phyloP scores from a whole-genome alignment of 805 yeast species.

The Kuraishia ogatae region DNA sequence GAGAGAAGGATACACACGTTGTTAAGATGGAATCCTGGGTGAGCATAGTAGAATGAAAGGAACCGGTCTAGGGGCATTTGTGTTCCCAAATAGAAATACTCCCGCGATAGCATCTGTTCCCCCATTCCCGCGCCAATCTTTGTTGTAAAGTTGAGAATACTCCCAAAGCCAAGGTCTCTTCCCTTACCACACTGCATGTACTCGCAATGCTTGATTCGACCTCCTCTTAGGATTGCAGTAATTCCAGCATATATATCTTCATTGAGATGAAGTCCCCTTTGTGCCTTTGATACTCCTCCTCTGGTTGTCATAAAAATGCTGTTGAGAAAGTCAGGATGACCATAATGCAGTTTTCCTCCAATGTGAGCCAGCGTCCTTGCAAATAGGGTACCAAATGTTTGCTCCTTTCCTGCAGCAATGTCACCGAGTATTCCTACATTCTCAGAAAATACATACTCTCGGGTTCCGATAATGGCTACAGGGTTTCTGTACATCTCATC shows the following conservation, averaged over 20 bases:
- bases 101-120: slow-evolving; percentile 77
- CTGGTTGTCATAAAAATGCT: slow-evolving; percentile 72
- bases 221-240: slow-evolving; percentile 71
- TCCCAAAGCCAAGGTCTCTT: slow-evolving; percentile 76
- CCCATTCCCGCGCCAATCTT: slow-evolving; percentile 91
- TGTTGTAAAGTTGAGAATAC: slow-evolving; percentile 73
- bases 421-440: slow-evolving; percentile 78
- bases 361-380: slow-evolving; percentile 76
- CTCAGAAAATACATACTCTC: slow-evolving; percentile 79
- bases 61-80: slow-evolving; percentile 73
- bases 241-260: slow-evolving; percentile 87
- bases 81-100: slow-evolving; percentile 70
- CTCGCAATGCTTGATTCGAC: slow-evolving; percentile 78
- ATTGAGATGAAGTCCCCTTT: slow-evolving; percentile 72
- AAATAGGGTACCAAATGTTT: slow-evolving; percentile 78
- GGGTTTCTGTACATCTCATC: slow-evolving; percentile 32
- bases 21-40: slow-evolving; percentile 80
- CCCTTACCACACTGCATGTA: slow-evolving; percentile 85
- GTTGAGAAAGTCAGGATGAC: slow-evolving; percentile 80
- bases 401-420: slow-evolving; percentile 84
- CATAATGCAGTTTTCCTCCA: slow-evolving; percentile 80
- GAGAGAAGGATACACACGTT: slow-evolving; percentile 68
- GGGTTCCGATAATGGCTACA: slow-evolving; percentile 76
- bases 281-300: slow-evolving; percentile 85
- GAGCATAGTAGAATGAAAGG: slow-evolving; percentile 75